These are phyloP conservation scores for Saprolegnia parasitica DNA, from an alignment of 352 stramenopile species.

Conservation along the genomic window DNA sequence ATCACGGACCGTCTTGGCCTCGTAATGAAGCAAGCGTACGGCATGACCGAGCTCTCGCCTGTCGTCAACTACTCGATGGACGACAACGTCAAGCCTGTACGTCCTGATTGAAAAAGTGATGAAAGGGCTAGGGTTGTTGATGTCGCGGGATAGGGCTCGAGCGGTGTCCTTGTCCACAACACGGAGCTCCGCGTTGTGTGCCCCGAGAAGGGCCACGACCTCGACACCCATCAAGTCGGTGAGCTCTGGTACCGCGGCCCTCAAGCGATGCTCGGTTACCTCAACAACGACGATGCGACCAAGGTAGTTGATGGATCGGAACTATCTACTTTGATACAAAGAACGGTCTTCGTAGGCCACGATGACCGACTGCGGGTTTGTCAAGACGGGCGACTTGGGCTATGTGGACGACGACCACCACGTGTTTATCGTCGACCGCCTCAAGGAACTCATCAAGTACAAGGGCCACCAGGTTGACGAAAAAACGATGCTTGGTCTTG, in stretches of 20 bases:
- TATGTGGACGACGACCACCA: slow-evolving; percentile 88
- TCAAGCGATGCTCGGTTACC: slow-evolving; percentile 90
- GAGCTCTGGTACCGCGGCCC: slow-evolving; percentile 84
- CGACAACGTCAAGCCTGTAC: background rate
- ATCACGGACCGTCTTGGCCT: slow-evolving; percentile 56
- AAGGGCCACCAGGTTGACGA: slow-evolving; percentile 78
- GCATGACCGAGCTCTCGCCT: slow-evolving; percentile 47
- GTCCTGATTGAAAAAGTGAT: slow-evolving; percentile 7
- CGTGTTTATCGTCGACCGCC: slow-evolving; percentile 87
- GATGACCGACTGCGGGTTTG: slow-evolving; percentile 70
- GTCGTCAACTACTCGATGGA: slow-evolving; percentile 3
- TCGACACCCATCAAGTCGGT: slow-evolving; percentile 41
- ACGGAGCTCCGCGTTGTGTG: slow-evolving; percentile 51
- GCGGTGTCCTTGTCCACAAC: slow-evolving; percentile 51
- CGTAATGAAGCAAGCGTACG: slow-evolving; percentile 46
- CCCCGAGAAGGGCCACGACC: slow-evolving; percentile 41
- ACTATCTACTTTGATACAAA: background rate
- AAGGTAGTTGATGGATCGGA: slow-evolving; percentile 23
- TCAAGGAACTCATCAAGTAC: slow-evolving; percentile 96
- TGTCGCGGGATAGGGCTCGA: slow-evolving; percentile 31
- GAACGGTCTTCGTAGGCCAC: slow-evolving; percentile 33
- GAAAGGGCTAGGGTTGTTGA: background rate
- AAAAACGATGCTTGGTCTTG: too few species aligned
- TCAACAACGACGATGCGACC: slow-evolving; percentile 84
- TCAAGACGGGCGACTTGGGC: slow-evolving; percentile 88